Evolutionary conservation across 371 early-diverging fungal genomes (phyloP), one percentile per base, ranked within the genome.

Genomic region (Coemansia sp.): DNA sequence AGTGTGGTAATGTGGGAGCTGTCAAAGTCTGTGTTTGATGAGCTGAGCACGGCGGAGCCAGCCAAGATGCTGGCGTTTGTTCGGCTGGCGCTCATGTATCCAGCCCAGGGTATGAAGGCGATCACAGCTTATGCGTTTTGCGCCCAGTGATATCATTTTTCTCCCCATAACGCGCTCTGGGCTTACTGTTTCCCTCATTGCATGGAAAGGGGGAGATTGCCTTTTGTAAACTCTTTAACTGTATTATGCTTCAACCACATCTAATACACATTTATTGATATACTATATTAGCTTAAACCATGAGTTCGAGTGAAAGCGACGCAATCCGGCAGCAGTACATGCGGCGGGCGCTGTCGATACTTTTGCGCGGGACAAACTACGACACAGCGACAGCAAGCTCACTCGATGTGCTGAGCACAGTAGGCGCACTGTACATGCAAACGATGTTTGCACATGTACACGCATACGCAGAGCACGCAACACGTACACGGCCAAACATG

Each of bases 1-100:
- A 84, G 85, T 47, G 84, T 84, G 34, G 82, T 84, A 0, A 78
- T 90, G 47, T 92, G 91, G 91, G 84, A 83, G 66, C 69, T 92
- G 61, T 78, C 83, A 10, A 76, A 77, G n/a, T 67, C 67, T 0
- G 65, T 80, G 5, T 91, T 87, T 71, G 84, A 86, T n/a, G 73
- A 76, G 31, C 85, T 91, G 81, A 64, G 86, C 22, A 42, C 66
- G 22, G 71, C 71, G 13, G 82, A 86, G 21, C 85, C 88, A 0
- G 70, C 62, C 1, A 66, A 77, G 71, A 84, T 83, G 37, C 83
- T 84, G 39, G 80, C 82, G 10, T 87, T 88, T 65, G 82, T 85
- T 18, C 70, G 80, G 8, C 72, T 85, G 26, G 81, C 85, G 0
- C 71, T 88, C 26, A 82, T 84, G n/a, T 87, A 85, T 59, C 82